A percentile compares a stretch with the other conserved stretches of the same genome.
phyloP scores from a whole-genome alignment of 2,329 filamentous ascomycete species.

The Trichoderma sp. region DNA sequence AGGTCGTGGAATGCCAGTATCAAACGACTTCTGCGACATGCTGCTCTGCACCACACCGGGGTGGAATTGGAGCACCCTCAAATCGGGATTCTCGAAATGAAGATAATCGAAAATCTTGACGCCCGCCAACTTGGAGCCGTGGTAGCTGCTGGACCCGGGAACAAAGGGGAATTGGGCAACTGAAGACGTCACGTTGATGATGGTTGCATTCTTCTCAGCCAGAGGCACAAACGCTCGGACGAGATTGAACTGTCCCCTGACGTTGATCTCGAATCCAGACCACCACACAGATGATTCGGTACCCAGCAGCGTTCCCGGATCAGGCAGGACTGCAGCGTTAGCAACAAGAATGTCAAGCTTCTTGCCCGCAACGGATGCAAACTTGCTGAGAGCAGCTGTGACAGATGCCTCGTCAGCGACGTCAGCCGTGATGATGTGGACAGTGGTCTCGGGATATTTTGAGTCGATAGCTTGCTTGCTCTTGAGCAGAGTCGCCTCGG shows the following conservation, averaged over 20 bases:
- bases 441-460: slow-evolving; percentile 49
- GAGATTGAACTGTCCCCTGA: slow-evolving; percentile 35
- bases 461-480: slow-evolving; percentile 47
- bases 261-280: slow-evolving; percentile 33
- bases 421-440: slow-evolving; percentile 35
- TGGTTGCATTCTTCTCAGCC: slow-evolving; percentile 30
- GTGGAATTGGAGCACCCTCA: slow-evolving; percentile 45
- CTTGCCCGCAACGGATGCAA: slow-evolving; percentile 28
- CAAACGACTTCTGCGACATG: slow-evolving; percentile 28
- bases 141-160: slow-evolving; percentile 39
- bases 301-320: slow-evolving; percentile 20
- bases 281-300: slow-evolving; percentile 30
- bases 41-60: slow-evolving; percentile 42
- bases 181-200: slow-evolving; percentile 30
- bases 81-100: slow-evolving; percentile 40
- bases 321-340: slow-evolving; percentile 33
- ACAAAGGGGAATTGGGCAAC: slow-evolving; percentile 31
- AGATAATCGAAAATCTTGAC: slow-evolving; percentile 44
- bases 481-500: slow-evolving; percentile 33
- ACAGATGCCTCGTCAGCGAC: slow-evolving; percentile 34
- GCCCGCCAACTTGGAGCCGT: slow-evolving; percentile 44
- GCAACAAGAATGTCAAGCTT: slow-evolving; percentile 42
- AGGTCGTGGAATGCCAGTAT: slow-evolving; percentile 1
- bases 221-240: slow-evolving; percentile 32
- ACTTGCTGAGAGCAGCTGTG: slow-evolving; percentile 23